A percentile compares a stretch with the other conserved stretches of the same genome.
Conservation (phyloP, 129 eudicot genomes). For the Mikania micrantha region DNA sequence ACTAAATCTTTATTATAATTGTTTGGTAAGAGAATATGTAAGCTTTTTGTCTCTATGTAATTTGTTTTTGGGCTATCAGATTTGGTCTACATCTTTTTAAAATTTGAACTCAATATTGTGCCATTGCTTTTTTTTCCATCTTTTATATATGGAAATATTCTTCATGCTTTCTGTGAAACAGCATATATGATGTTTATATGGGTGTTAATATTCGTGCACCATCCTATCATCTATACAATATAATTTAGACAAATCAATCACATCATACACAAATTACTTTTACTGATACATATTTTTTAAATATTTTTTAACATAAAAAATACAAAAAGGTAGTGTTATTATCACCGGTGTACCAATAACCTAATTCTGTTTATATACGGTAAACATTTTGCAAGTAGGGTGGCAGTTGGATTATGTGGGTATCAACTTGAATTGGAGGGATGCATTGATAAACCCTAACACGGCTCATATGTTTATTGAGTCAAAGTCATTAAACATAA, state of each 20-base stretch:
- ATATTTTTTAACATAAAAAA: too few relatives aligned
- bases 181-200: neutral
- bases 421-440: too few relatives aligned
- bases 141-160: neutral
- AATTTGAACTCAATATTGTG: neutral
- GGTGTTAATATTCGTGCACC: too few relatives aligned
- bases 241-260: too few relatives aligned
- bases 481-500: neutral
- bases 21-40: slow-evolving; percentile 13
- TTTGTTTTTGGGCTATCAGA: slow-evolving; percentile 16
- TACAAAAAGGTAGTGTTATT: too few relatives aligned
- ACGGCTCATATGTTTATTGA: neutral
- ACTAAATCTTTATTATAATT: slow-evolving; percentile 17
- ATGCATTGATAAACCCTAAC: neutral
- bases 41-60: slow-evolving; percentile 3
- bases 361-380: too few relatives aligned
- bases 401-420: neutral
- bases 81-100: slow-evolving; percentile 14
- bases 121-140: neutral
- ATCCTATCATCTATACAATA: too few relatives aligned
- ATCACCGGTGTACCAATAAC: too few relatives aligned
- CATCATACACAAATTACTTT: too few relatives aligned
- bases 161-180: neutral
- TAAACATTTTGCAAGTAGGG: too few relatives aligned
- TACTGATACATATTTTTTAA: too few relatives aligned